A percentile compares a stretch with the other conserved stretches of the same genome.
These are phyloP conservation scores for Suhomyces kunorum DNA, from an alignment of 1,139 yeast species.

Conservation along the genomic window DNA sequence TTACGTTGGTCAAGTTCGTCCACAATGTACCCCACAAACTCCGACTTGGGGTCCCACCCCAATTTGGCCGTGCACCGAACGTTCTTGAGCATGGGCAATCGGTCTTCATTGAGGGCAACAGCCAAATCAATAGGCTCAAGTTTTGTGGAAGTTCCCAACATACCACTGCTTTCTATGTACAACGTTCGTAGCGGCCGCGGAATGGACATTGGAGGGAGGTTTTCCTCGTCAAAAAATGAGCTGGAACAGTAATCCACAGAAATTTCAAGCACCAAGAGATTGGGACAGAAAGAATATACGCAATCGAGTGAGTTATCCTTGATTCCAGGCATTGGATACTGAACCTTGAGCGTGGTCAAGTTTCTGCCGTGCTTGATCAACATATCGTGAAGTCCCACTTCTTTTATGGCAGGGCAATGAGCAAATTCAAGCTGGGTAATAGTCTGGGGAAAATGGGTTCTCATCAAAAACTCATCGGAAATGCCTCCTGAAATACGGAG, in stretches of 20 bases:
- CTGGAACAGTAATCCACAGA: constrained; percentile 82
- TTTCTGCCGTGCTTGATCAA: constrained; percentile 65
- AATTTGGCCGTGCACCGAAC: constrained; percentile 72
- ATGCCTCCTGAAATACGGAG: constrained; percentile 87
- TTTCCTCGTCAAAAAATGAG: constrained; percentile 61
- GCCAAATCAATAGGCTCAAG: constrained; percentile 87
- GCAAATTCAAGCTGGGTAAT: constrained; percentile 75
- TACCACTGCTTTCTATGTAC: constrained; percentile 81
- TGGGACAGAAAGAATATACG: constrained; percentile 75
- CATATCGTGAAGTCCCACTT: constrained; percentile 60
- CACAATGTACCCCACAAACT: constrained; percentile 53
- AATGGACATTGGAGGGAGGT: constrained; percentile 39
- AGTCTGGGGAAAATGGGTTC: constrained; percentile 68
- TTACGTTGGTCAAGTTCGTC: constrained; percentile 42
- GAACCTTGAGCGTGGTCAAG: constrained; percentile 61
- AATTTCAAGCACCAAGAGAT: constrained; percentile 59
- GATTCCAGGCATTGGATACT: constrained; percentile 87
- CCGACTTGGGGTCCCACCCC: constrained; percentile 85
- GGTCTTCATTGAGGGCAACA: constrained; percentile 74
- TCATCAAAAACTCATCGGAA: constrained; percentile 71
- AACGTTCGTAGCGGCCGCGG: constrained; percentile 64
- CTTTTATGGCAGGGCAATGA: constrained; percentile 78
- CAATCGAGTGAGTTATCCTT: constrained; percentile 69
- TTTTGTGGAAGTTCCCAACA: constrained; percentile 80
- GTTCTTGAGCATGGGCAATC: constrained; percentile 66